Conservation (phyloP, 2,329 filamentous ascomycete genomes). For the Pseudonectria foliicola region DNA sequence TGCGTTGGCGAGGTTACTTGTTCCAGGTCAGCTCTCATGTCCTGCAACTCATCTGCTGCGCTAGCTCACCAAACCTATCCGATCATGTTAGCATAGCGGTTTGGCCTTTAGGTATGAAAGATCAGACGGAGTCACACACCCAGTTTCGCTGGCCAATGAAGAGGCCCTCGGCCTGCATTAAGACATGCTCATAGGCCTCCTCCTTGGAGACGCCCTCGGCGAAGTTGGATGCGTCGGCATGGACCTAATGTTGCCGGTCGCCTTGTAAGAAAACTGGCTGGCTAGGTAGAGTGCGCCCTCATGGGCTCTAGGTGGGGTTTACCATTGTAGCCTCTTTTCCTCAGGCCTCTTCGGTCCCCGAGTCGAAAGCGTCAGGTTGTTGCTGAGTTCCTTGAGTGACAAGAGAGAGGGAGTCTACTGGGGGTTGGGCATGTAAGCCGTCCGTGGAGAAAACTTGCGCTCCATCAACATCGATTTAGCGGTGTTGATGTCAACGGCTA, state of each 20-base stretch:
- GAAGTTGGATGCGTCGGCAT: conserved; percentile 75
- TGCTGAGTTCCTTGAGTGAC: too few species aligned
- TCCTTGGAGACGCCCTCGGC: conserved; percentile 57
- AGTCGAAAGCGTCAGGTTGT: too few species aligned
- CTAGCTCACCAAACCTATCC: conserved; percentile 21
- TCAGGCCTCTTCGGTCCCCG: too few species aligned
- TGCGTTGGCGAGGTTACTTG: conserved; percentile 68
- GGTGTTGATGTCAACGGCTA: conserved; percentile 13
- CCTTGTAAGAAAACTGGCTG: conserved; percentile 1
- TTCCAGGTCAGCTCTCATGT: conserved; percentile 3
- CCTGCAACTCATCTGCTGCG: neutral
- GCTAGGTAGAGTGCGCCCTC: too few species aligned
- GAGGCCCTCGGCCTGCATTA: conserved; percentile 62
- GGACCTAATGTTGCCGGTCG: conserved; percentile 44
- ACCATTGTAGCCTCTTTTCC: too few species aligned
- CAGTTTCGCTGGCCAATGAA: conserved; percentile 71
- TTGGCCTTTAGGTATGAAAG: conserved; percentile 3
- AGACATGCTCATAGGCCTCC: conserved; percentile 66
- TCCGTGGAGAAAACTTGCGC: too few species aligned
- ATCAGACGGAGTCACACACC: conserved; percentile 41
- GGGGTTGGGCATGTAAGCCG: too few species aligned
- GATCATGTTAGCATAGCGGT: conserved; percentile 7
- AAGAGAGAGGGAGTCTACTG: too few species aligned
- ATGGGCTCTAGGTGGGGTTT: too few species aligned
- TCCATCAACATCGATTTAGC: conserved; percentile 17